Evolutionary conservation across 2,329 filamentous ascomycete species (phyloP).

Genomic region (Colletotrichum kahawae): DNA sequence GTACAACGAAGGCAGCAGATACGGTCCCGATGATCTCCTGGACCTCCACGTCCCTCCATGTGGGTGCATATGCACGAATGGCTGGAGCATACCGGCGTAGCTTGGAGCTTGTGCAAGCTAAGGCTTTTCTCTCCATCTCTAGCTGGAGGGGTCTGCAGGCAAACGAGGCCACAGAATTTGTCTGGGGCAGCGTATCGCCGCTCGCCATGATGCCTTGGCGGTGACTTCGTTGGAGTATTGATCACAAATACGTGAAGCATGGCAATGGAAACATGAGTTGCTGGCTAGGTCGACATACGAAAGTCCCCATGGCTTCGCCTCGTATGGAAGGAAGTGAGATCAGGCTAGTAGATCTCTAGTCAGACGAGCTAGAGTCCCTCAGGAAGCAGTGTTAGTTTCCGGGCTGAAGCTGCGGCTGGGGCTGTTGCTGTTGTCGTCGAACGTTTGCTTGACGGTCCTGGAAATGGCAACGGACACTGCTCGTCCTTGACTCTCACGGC

Average conservation of each 20-base stretch:
- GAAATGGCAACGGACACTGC: background rate
- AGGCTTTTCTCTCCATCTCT: background rate
- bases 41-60: constrained; percentile 1
- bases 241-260: background rate
- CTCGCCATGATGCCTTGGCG: background rate
- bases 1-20: background rate
- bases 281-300: background rate
- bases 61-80: constrained; percentile 19
- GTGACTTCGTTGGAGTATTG: background rate
- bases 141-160: background rate
- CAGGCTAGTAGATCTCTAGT: background rate
- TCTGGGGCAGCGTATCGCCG: background rate
- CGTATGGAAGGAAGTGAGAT: background rate
- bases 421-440: background rate
- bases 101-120: constrained; percentile 14
- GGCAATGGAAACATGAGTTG: background rate
- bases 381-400: background rate
- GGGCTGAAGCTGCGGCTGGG: background rate
- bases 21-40: background rate
- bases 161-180: background rate
- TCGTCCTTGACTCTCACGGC: background rate
- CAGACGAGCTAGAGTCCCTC: background rate
- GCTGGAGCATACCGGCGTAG: background rate
- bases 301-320: background rate
- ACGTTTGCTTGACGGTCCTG: background rate